Base-by-base conservation (phyloP, 345 rosid species). In the Lepidium aucheri region DNA sequence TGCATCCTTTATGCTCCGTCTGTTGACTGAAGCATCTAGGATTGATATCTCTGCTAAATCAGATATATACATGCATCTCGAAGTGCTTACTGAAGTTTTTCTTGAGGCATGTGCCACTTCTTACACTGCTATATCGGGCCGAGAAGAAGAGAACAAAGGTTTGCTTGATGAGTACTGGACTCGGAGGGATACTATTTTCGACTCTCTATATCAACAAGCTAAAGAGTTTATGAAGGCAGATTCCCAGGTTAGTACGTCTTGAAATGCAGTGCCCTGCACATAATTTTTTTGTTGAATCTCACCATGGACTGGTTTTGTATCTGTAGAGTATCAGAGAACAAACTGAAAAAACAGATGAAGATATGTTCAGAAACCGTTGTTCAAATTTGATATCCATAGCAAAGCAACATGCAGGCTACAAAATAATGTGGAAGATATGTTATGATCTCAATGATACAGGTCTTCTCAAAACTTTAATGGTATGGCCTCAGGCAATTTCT, bases 391-490 rank as follows among this genome's bases (percentile, higher is more conserved):
- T 91, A 45, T 65, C 83, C 56, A 66, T 83, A 50, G 91, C 95
- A 52, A 91, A 86, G 80, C 79, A 80, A 66, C 93, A 94, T 74
- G 96, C 83, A 59, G 88, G 85, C 61, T 88, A 94, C 69, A 81
- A 76, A 45, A 82, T 87, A 17, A 79, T 90, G 85, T 94, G 96
- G 97, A 78, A 58, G 75, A 79, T 94, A 71, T 90, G 95, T 61
- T 89, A 84, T 74, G 95, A 89, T 74, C 86, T 91, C 59, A 82
- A 87, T 65, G 97, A 94, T 80, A 76, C 87, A 16, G 77, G 60
- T 26, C 79, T 90, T 49, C 91, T 94, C n/a, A 82, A 69, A 78
- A 84, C 70, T 74, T 90, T 90, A 32, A 88, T 93, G 98, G 98
- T 93, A 88, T 52, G 80, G 38, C 52, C 66, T 47, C 26, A 8